Base-by-base conservation (phyloP, 1,284 basidiomycete species). In the Spongiforma sp. region DNA sequence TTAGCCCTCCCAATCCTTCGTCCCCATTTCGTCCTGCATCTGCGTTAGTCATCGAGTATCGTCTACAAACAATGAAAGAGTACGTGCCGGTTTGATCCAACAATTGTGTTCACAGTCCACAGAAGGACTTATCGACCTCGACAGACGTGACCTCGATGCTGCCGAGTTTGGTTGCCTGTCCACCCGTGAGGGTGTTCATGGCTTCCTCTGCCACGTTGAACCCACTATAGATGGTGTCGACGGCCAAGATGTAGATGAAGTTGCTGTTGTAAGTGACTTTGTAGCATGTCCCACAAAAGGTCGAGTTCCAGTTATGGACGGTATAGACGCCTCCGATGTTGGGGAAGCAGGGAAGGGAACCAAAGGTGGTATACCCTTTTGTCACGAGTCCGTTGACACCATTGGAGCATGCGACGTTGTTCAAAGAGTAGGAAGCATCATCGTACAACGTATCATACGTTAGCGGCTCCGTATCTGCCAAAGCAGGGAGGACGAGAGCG, bases 341-440 rank as follows among this genome's bases (percentile, higher is more conserved):
- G n/a, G 86, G 85, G 76, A 82, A 88, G 37, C 61, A 73, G 33
- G 84, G 83, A 52, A 88, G 76, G 21, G 77, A 77, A 10, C 78
- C 78, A 69, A 87, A 82, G 34, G 80, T 86, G 33, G 73, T 75
- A 73, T 76, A 87, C 7, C 80, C 79, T 39, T 78, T 77, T 61
- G 76, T 80, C 43, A 79, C 41, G 60, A 87, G 80, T 19, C 77
- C 78, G 46, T 80, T 52, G n/a, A 34, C 7, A 9, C 83, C 84
- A 60, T 85, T 74, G 4, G 86, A 87, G 71, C 86, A 87, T 6
- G 85, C 79, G 61, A 85, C 78, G 34, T 57, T 71, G 59, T 63
- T 2, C 46, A 86, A 74, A 12, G 80, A 74, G 46, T 66, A 62
- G 15, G 67, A 65, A 8, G 69, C 34, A 21, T 78, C 65, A 73